phyloP scores from a whole-genome alignment of 768 basidiomycete genomes.

The Agrocybe praecox region DNA sequence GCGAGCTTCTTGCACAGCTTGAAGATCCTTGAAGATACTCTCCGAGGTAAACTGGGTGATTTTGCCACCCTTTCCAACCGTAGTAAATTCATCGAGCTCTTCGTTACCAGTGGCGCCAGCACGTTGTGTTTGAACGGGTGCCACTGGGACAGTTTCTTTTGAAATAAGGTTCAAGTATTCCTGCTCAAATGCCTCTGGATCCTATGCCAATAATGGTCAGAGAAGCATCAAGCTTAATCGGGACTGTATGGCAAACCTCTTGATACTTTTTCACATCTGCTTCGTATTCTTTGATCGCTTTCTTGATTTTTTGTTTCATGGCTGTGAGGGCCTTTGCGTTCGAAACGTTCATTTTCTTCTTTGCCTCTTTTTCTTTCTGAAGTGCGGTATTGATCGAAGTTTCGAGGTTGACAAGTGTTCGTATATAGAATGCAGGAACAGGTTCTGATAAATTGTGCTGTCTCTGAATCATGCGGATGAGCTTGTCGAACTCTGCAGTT shows the following conservation, averaged over 20 bases:
- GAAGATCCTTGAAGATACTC: conserved; percentile 89
- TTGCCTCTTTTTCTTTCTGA: conserved; percentile 87
- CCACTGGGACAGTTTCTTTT: conserved; percentile 39
- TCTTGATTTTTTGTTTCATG: conserved; percentile 98
- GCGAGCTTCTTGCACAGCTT: conserved; percentile 89
- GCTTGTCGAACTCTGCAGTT: conserved; percentile 89
- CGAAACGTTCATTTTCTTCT: conserved; percentile 95
- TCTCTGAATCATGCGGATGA: conserved; percentile 85
- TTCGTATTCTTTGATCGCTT: conserved; percentile 88
- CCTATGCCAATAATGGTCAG: conserved; percentile 46
- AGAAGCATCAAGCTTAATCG: background rate
- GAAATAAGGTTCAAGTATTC: conserved; percentile 63
- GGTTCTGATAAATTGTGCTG: conserved; percentile 86
- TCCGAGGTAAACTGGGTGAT: conserved; percentile 81
- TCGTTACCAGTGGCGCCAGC: conserved; percentile 43
- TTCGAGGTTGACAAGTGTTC: conserved; percentile 76
- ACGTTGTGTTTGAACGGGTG: conserved; percentile 37
- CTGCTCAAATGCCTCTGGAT: conserved; percentile 85
- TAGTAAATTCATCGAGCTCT: conserved; percentile 75
- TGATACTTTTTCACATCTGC: conserved; percentile 76
- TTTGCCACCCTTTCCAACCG: conserved; percentile 91
- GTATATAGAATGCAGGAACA: conserved; percentile 84
- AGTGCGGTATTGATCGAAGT: conserved; percentile 70
- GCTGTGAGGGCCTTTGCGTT: conserved; percentile 94
- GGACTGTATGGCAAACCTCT: conserved; percentile 48